Percentiles rank a stretch among this genome's conserved stretches.
phyloP scores from a whole-genome alignment of 768 basidiomycete genomes.

The Suillus cothurnatus region DNA sequence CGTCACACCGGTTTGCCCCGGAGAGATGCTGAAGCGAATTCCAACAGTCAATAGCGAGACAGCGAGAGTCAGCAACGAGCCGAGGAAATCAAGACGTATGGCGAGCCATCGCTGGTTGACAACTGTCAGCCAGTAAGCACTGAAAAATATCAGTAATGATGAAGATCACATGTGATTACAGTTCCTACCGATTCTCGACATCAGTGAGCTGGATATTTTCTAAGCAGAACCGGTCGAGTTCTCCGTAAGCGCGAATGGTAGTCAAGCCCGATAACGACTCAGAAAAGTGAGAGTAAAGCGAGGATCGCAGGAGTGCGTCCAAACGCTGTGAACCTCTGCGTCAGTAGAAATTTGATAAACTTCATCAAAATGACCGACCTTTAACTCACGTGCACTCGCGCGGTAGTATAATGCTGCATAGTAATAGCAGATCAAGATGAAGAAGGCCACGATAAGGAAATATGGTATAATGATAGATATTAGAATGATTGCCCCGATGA shows the following conservation, averaged over 20 bases:
- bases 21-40: constrained; percentile 72
- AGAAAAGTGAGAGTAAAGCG: constrained; percentile 26
- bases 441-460: constrained; percentile 77
- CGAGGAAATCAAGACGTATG: constrained; percentile 86
- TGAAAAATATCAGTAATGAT: constrained; percentile 9
- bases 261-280: constrained; percentile 86
- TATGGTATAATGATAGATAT: constrained; percentile 79
- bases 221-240: constrained; percentile 67
- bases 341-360: not conserved
- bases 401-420: constrained; percentile 84
- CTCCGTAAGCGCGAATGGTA: constrained; percentile 89
- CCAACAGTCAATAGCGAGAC: constrained; percentile 81
- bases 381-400: constrained; percentile 83
- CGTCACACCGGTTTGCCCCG: constrained; percentile 75
- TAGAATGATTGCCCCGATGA: constrained; percentile 76
- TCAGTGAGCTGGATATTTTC: constrained; percentile 81
- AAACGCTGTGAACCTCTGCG: constrained; percentile 1
- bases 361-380: constrained; percentile 43
- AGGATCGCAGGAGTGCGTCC: constrained; percentile 61
- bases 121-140: constrained; percentile 87
- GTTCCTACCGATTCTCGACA: constrained; percentile 71
- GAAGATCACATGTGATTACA: constrained; percentile 22
- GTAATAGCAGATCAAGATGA: constrained; percentile 60
- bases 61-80: constrained; percentile 66
- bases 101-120: constrained; percentile 91